Base-by-base conservation (phyloP, 352 stramenopile species). In the Pythium vanterpoolii region DNA sequence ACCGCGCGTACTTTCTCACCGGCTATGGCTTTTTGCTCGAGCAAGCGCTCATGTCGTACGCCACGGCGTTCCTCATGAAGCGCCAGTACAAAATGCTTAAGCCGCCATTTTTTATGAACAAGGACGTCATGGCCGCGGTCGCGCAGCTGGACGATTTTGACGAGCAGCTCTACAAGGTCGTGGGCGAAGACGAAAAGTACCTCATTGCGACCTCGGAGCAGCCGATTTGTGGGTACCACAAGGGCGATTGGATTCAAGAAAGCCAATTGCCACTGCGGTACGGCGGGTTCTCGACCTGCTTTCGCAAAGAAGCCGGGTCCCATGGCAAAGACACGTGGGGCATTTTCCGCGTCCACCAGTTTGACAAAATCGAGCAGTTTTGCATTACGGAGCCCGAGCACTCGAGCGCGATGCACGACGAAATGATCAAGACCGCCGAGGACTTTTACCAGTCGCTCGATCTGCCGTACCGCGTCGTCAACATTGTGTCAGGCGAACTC, bases 261-360 rank as follows among this genome's bases (percentile, higher is more conserved):
- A 92, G 77, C 75, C 67, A 80, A 47, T 66, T 93, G 59, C 84
- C 83, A 46, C 68, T 93, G 13, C 81, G 80, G n/a, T 94, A 95
- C 73, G 95, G 91, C n/a, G 96, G 97, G 34, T 97, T 99, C 66
- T 99, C 95, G 33, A 99, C 96, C n/a, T 99, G 97, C 69, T 99
- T 99, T 83, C 93, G 98, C 49, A 99, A 99, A 77, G 98, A 99
- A 82, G 97, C 97, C 13, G 98, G 98, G 30, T 96, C 88, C 46
- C 96, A 98, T 68, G 98, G 98, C 47, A 98, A 98, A 79, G 97
- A 99, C 77, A 99, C 98, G 68, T 98, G 97, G 86, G 98, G 98
- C 42, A 99, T 99, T 73, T 99, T 99, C 79, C 95, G 98, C 40
- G 97, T 99, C 7, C 98, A 99, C 85, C 98, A 99, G 82, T 99